A percentile compares a stretch with the other conserved stretches of the same genome.
Evolutionary conservation across 176 grass and related monocot genomes (phyloP).

Genomic region (Carex pumila): DNA sequence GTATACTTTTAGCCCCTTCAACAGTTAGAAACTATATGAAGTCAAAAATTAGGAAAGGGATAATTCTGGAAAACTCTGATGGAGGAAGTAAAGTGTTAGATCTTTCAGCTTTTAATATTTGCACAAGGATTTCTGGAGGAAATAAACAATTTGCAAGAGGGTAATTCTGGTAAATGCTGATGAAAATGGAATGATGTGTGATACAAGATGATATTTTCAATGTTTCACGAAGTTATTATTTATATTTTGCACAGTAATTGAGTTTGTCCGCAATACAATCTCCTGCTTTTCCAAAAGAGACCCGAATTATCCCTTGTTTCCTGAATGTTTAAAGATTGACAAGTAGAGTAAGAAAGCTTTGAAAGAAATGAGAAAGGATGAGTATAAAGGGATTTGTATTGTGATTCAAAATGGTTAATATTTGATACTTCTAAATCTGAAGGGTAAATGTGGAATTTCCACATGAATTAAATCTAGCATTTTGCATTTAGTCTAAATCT

Average conservation of each 20-base stretch:
- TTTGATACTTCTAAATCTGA: neutral
- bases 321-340: neutral
- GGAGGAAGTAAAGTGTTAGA: no score
- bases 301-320: neutral
- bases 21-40: neutral
- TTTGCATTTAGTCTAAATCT: slow-evolving; percentile 11
- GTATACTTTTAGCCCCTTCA: neutral
- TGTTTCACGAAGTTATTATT: neutral
- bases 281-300: neutral
- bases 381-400: neutral
- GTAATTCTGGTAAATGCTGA: neutral
- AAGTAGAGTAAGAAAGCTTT: neutral
- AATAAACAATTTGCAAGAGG: neutral
- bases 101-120: no score
- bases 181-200: neutral
- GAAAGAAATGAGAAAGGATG: neutral
- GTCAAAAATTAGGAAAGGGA: neutral
- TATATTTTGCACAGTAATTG: neutral
- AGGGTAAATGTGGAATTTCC: neutral
- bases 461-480: neutral
- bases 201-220: neutral
- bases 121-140: neutral
- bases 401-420: neutral
- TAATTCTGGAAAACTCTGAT: neutral
- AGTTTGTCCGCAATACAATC: neutral